These are phyloP conservation scores for Pleurotus eryngii DNA, from an alignment of 768 basidiomycete species.

Conservation along the genomic window DNA sequence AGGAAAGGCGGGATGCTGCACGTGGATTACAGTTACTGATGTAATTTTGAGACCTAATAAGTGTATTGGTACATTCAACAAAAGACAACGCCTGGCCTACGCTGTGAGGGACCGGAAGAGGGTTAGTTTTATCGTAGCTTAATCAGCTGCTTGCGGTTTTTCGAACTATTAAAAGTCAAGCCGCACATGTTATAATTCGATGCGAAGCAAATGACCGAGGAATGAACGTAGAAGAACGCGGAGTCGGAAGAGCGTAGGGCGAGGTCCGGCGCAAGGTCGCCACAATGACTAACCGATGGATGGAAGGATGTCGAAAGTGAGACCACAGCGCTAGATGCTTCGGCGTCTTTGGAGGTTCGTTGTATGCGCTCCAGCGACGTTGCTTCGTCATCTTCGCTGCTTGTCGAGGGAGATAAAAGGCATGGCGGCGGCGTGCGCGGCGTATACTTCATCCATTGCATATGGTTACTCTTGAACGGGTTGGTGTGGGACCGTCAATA, in stretches of 20 bases:
- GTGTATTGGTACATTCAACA: too few species aligned
- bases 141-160: not conserved
- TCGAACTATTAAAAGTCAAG: not conserved
- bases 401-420: not conserved
- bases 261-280: not conserved
- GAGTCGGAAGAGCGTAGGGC: not conserved
- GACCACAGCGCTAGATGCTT: not conserved
- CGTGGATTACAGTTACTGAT: too few species aligned
- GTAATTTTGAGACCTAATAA: too few species aligned
- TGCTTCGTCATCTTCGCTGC: not conserved
- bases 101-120: too few species aligned
- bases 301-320: constrained; percentile 2
- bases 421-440: not conserved
- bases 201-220: not conserved
- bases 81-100: too few species aligned
- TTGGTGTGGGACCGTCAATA: too few species aligned
- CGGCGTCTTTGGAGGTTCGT: not conserved
- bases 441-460: not conserved
- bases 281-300: not conserved
- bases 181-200: not conserved
- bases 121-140: too few species aligned
- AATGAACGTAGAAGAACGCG: constrained; percentile 1
- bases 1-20: too few species aligned
- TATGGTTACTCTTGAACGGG: not conserved
- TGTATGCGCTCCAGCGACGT: not conserved